Evolutionary conservation across 2,329 filamentous ascomycete species (phyloP), one percentile per base, ranked within the genome.

Genomic region (Truncatella angustata): DNA sequence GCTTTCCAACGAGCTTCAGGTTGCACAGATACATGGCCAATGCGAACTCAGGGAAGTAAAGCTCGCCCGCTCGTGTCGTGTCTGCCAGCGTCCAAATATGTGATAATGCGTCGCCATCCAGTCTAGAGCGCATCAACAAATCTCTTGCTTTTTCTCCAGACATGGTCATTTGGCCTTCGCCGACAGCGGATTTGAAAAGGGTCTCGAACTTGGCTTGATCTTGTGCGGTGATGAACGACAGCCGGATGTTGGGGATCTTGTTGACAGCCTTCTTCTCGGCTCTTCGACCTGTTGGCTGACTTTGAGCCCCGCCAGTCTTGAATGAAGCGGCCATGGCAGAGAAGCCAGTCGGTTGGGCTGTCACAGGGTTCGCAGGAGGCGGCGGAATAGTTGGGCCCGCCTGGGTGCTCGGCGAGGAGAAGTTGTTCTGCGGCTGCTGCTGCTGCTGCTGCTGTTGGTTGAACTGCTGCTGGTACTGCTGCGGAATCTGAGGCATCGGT

Each of bases 1-100:
- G 77, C 71, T 96, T 96, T 54, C 91, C 91, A 1, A 90, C 94
- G 53, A 97, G 78, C 68, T 88, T 94, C 60, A 99, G 68, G 66
- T 97, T 99, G 78, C 94, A 99, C 28, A 99, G 83, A 63, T 99
- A 99, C 94, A 99, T 97, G 56, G 94, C 90, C 53, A 99, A 78
- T 6, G 94, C 94, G 60, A 99, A 99, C 72, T 99, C 94, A 37
- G 94, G 94, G 67, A 99, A 99, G 66, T 97, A 88, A 28, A 99
- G 82, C 70, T 97, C 92, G 42, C 94, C 94, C 12, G 93, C 94
- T 69, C 95, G 93, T 44, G 94, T 99, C 9, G 94, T 97, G 72
- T 99, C 94, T 43, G 91, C 90, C 20, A 99, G 76, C 18, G 91
- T 91, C 92, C 93, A 99, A 63, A 99, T 96, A 61, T 95, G 90